Evolutionary conservation across 352 stramenopile species (phyloP).

Genomic region (Globisporangium middletonii): DNA sequence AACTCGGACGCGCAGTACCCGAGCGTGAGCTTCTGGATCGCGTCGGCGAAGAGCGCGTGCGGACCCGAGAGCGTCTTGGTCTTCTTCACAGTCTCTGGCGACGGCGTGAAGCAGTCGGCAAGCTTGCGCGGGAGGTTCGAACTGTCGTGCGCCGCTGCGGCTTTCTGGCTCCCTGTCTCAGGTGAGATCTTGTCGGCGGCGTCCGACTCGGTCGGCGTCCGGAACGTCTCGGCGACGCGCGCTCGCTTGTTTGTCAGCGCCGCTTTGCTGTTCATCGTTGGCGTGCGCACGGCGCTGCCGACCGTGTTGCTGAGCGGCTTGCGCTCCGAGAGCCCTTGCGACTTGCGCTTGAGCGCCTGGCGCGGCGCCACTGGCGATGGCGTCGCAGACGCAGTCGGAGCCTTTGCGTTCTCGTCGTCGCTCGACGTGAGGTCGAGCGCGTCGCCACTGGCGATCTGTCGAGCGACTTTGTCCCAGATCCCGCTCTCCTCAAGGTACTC

Average conservation of each 20-base stretch:
- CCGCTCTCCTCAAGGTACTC: conserved; percentile 49
- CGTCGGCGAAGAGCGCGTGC: conserved; percentile 19
- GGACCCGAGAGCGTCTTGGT: conserved; percentile 11
- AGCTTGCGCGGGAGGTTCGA: conserved; percentile 31
- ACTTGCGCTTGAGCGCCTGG: conserved; percentile 13
- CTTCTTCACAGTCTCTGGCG: conserved; percentile 28
- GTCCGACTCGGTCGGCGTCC: conserved; percentile 15
- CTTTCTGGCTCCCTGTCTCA: conserved; percentile 24
- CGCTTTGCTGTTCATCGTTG: conserved; percentile 1
- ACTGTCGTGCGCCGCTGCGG: conserved; percentile 13
- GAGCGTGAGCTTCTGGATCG: conserved; percentile 45
- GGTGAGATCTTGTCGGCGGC: conserved; percentile 33
- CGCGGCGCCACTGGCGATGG: not conserved
- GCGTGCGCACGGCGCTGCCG: too few relatives aligned
- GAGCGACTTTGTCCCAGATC: conserved; percentile 38
- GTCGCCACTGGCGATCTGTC: conserved; percentile 31
- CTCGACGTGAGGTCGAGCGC: conserved; percentile 19
- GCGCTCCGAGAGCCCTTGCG: not conserved
- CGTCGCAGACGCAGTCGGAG: not conserved
- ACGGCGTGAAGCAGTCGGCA: conserved; percentile 63
- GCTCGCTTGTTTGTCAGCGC: conserved; percentile 6
- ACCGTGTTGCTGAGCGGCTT: not conserved
- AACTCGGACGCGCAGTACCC: conserved; percentile 40
- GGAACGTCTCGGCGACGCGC: conserved; percentile 7
- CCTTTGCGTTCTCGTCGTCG: conserved; percentile 18